A percentile compares a stretch with the other conserved stretches of the same genome.
phyloP scores from a whole-genome alignment of 164 flowering plant genomes.

The Akebia trifoliata region DNA sequence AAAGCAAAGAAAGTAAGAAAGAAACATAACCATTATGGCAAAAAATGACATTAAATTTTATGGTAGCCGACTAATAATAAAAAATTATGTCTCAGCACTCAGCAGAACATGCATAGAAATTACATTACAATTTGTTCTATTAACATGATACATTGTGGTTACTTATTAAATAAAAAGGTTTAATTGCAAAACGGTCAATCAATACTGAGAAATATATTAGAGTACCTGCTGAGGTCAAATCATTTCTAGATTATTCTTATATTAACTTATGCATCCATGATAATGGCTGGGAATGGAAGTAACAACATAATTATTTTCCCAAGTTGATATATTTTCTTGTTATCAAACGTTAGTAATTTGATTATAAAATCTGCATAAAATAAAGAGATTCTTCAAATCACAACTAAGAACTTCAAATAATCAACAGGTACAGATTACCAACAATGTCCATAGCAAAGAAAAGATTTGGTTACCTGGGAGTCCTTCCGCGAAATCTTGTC shows the following conservation, averaged over 20 bases:
- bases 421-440: neutral
- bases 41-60: neutral
- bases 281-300: neutral
- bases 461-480: constrained; percentile 52
- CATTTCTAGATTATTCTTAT: neutral
- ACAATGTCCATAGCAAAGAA: constrained; percentile 1
- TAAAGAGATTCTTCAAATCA: neutral
- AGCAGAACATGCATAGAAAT: neutral
- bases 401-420: neutral
- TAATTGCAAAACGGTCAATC: no score
- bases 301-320: neutral
- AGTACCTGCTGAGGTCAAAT: neutral
- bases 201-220: neutral
- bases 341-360: neutral
- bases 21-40: neutral
- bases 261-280: neutral
- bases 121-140: no score
- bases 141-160: no score
- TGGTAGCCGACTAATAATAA: neutral
- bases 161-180: no score
- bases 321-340: no score
- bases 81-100: neutral
- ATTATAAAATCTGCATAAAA: neutral
- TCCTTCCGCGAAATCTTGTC: constrained; percentile 65
- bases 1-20: neutral